A percentile compares a stretch with the other conserved stretches of the same genome.
Evolutionary conservation across 148 eudicot species (phyloP).

Genomic region (Vaccinium myrtillus): DNA sequence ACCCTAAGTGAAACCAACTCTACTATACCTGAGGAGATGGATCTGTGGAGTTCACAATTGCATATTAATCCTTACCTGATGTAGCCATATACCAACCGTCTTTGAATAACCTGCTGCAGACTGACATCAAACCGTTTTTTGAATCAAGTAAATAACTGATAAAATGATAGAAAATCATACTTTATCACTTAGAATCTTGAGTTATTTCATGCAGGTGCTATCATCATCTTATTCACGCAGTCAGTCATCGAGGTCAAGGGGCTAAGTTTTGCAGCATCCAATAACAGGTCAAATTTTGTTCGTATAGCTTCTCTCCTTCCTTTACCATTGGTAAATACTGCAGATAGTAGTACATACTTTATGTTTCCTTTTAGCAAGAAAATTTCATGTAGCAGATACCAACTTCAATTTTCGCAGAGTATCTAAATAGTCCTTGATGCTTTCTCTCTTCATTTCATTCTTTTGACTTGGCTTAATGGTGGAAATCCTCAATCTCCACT

Average conservation of each 20-base stretch:
- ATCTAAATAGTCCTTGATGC: neutral
- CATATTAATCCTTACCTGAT: neutral
- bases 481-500: neutral
- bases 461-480: neutral
- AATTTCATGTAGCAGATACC: neutral
- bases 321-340: neutral
- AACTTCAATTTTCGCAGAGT: neutral
- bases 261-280: slow-evolving; percentile 6
- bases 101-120: neutral
- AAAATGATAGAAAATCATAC: neutral
- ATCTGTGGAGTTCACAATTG: neutral
- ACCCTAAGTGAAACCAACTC: neutral
- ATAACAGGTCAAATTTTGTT: neutral
- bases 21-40: neutral
- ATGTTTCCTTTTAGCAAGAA: neutral
- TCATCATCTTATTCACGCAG: slow-evolving; percentile 81
- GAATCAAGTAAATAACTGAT: neutral
- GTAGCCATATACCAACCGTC: neutral
- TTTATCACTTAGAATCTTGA: slow-evolving; percentile 12
- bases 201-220: slow-evolving; percentile 48
- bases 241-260: slow-evolving; percentile 63
- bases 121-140: neutral
- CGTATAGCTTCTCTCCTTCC: neutral
- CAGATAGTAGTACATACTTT: neutral
- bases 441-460: slow-evolving; percentile 3